Base-by-base conservation (phyloP, 2,329 filamentous ascomycete genomes). In the Colletotrichum nymphaeae region DNA sequence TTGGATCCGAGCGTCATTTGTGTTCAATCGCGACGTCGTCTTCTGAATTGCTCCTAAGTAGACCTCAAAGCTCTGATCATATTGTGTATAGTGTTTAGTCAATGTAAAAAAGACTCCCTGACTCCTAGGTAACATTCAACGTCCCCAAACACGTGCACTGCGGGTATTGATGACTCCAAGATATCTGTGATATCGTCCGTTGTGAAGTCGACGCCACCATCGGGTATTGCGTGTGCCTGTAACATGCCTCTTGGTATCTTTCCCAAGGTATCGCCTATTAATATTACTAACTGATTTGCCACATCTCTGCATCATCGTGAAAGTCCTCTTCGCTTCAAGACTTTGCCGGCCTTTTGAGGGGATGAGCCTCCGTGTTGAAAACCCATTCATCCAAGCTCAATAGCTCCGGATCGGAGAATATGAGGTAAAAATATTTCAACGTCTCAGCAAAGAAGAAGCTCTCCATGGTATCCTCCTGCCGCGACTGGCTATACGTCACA, bases 371-470 rank as follows among this genome's bases (percentile, higher is more conserved):
- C 0, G 88, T 89, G 69, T 88, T 89, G 42, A 91, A 80, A 56
- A 94, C 91, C 81, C 86, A 94, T 14, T 93, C 88, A 80, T 95
- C 93, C 78, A 94, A 80, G 78, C 87, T 92, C 58, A 93, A 84
- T 37, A 91, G 77, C 24, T 88, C 86, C 0, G 91, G 88, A 22
- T 92, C 88, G 37, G 89, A 90, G 76, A 94, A 95, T 49, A 94
- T 88, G 66, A 94, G 80, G 76, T 92, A 95, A 72, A 94, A 94
- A 76, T 94, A 94, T 81, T 94, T 94, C 73, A 94, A 81, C 19
- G 92, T 95, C 84, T 94, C 92, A 0, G 90, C 90, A 77, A 93
- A 84, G 91, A 93, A 95, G 78, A 93, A 94, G 74, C 89, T 92
- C 84, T 94, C 88, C 16, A 65, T 24, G 6, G 78, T 76, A 73